A percentile compares a stretch with the other conserved stretches of the same genome.
phyloP scores from a whole-genome alignment of 2,329 filamentous ascomycete genomes.

The Anthostomella pinea region DNA sequence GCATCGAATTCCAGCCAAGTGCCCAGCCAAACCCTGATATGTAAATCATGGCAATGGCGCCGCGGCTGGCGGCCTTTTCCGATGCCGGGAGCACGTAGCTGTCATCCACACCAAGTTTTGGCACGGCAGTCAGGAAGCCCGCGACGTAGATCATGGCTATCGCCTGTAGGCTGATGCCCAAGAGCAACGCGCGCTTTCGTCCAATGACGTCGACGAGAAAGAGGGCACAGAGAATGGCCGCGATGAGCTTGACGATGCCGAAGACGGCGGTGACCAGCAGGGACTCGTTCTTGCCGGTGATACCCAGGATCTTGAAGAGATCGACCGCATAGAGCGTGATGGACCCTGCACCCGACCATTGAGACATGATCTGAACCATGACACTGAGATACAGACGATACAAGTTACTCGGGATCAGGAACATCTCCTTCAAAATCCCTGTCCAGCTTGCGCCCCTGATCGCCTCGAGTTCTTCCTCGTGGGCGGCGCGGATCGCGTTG shows the following conservation, averaged over 20 bases:
- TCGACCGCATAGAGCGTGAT: conserved; percentile 77
- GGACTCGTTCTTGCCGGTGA: conserved; percentile 64
- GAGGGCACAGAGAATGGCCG: conserved; percentile 66
- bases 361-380: conserved; percentile 67
- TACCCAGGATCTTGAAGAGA: conserved; percentile 70
- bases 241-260: conserved; percentile 69
- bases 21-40: conserved; percentile 68
- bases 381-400: conserved; percentile 70
- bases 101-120: conserved; percentile 51
- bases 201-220: conserved; percentile 80
- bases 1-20: conserved; percentile 71
- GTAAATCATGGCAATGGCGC: conserved; percentile 72
- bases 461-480: conserved; percentile 70
- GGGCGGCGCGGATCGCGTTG: conserved; percentile 59
- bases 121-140: conserved; percentile 59
- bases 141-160: conserved; percentile 63
- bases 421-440: conserved; percentile 66
- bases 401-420: conserved; percentile 64
- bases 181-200: conserved; percentile 63
- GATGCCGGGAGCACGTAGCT: conserved; percentile 43
- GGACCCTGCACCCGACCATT: conserved; percentile 70
- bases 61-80: conserved; percentile 58
- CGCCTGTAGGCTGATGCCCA: conserved; percentile 59
- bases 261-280: conserved; percentile 74
- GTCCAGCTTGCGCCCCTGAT: conserved; percentile 62